Base-by-base conservation (phyloP, 2,329 filamentous ascomycete genomes). In the Scolecobasidium constrictum region DNA sequence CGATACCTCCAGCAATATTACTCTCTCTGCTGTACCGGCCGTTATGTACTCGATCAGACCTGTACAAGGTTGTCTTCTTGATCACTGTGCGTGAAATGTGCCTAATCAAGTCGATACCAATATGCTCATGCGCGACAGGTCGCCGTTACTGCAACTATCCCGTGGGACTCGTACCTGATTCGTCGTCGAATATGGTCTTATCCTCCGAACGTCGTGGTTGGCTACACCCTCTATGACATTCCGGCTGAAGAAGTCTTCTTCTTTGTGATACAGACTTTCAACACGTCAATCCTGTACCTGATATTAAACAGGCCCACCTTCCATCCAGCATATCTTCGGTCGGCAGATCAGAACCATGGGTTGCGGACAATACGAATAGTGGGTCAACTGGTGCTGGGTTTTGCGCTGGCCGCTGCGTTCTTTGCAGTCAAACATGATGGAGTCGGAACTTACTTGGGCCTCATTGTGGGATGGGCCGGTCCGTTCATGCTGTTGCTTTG, bases 81-180 rank as follows among this genome's bases (percentile, higher is more conserved):
- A 67, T 81, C 46, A 61, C 67, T 16, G 67, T 69, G 56, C 41
- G 52, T 42, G 13, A 11, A 15, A n/a, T n/a, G n/a, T n/a, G n/a
- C n/a, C n/a, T n/a, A n/a, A n/a, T n/a, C n/a, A 35, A 56, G 63
- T 47, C 16, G 11, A 9, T 17, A 12, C 11, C 9, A 61, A 52
- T 43, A 15, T 17, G n/a, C n/a, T n/a, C n/a, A n/a, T n/a, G n/a
- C n/a, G n/a, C n/a, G 5, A 28, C 46, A 71, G 64, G 68, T 84
- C 49, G 80, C 81, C 16, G 76, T 86, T 38, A 52, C 69, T 19
- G 73, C 81, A 3, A 85, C 83, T 0, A 77, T 81, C 19, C 83
- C 83, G 22, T 87, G 82, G 82, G 82, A 86, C 53, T 82, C 80
- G 6, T 84, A 84, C 57, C 69, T 86, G 33, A 82, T 87, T 51